A percentile compares a stretch with the other conserved stretches of the same genome.
These are phyloP conservation scores for Pythium utonaiense DNA, from an alignment of 352 stramenopile species.

Conservation along the genomic window DNA sequence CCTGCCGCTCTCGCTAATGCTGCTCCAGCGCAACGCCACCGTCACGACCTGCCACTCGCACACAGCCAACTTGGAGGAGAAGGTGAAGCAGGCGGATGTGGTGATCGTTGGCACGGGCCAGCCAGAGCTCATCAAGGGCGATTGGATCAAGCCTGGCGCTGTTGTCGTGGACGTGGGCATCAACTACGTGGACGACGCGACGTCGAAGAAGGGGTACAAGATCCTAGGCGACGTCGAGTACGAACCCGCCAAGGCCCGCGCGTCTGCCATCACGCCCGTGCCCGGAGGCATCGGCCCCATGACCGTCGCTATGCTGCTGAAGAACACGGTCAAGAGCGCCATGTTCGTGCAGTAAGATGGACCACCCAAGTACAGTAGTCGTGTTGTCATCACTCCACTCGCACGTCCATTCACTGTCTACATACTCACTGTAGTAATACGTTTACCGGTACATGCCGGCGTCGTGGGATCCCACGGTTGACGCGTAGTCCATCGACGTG, in stretches of 20 bases:
- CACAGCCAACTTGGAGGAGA: conserved; percentile 67
- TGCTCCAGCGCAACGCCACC: conserved; percentile 94
- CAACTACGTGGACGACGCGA: conserved; percentile 93
- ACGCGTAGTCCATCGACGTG: conserved; percentile 15
- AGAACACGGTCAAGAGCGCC: conserved; percentile 73
- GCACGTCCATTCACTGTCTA: background rate
- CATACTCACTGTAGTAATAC: background rate
- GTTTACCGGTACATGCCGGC: conserved; percentile 21
- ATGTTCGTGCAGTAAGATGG: conserved; percentile 31
- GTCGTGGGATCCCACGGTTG: conserved; percentile 5
- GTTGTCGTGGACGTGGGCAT: conserved; percentile 99
- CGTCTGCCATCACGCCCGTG: conserved; percentile 96
- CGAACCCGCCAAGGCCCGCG: conserved; percentile 75
- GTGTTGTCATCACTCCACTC: too few relatives aligned
- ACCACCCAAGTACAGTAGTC: background rate
- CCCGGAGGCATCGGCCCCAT: conserved; percentile 97
- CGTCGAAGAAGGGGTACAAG: conserved; percentile 81
- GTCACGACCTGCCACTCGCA: conserved; percentile 97
- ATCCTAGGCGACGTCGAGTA: conserved; percentile 98
- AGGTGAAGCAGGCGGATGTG: conserved; percentile 90
- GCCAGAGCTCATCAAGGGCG: conserved; percentile 92
- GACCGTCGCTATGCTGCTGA: conserved; percentile 95
- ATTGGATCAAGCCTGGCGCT: conserved; percentile 96
- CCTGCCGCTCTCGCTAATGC: conserved; percentile 93
- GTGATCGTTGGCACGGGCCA: conserved; percentile 95